These are phyloP conservation scores for Triticum turgidum DNA, from an alignment of 176 grass and related monocot genomes.

Conservation along the genomic window DNA sequence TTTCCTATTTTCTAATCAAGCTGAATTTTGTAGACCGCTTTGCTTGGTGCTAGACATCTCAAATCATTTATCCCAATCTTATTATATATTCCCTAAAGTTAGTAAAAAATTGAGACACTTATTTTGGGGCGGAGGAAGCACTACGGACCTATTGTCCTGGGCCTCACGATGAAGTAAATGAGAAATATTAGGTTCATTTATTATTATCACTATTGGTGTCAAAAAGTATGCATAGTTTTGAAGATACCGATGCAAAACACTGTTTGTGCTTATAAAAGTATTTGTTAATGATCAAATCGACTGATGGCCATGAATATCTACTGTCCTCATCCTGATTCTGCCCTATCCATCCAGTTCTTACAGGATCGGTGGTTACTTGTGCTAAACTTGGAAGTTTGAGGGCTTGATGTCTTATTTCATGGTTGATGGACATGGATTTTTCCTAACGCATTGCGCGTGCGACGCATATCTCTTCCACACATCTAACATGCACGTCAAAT, in stretches of 20 bases:
- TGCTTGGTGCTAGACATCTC: constrained; percentile 19
- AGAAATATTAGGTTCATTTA: background rate
- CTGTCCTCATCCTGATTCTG: background rate
- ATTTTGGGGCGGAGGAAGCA: no score
- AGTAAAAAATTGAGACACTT: no score
- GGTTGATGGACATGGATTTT: background rate
- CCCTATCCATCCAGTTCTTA: background rate
- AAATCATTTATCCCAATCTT: background rate
- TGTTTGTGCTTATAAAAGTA: background rate
- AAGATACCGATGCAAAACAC: background rate
- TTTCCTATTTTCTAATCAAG: background rate
- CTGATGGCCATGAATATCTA: background rate
- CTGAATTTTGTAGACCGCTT: background rate
- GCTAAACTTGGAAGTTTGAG: background rate
- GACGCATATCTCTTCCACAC: no score
- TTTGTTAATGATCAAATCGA: background rate
- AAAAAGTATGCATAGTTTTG: background rate
- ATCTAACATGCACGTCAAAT: no score
- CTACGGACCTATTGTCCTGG: background rate
- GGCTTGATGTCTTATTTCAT: background rate
- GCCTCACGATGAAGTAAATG: background rate
- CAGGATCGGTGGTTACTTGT: background rate
- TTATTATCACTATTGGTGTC: background rate
- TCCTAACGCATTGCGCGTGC: no score
- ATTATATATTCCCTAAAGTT: background rate